A percentile compares a stretch with the other conserved stretches of the same genome.
Evolutionary conservation across 1,284 basidiomycete genomes (phyloP).

Genomic region (Mycosarcoma maydis): DNA sequence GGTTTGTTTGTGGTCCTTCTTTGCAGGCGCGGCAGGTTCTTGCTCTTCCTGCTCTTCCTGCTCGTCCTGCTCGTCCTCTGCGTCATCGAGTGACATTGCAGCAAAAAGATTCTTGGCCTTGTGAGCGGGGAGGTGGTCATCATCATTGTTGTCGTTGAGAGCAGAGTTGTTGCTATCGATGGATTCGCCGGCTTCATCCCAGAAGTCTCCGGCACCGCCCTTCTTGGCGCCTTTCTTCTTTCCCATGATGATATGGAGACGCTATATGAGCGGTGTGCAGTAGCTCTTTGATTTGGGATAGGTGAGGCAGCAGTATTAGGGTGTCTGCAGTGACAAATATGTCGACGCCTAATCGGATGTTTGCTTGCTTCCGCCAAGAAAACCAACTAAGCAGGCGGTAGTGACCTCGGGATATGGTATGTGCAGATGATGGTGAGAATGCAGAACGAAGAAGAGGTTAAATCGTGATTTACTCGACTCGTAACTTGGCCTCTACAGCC

Average conservation of each 20-base stretch:
- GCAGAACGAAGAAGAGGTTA: no score
- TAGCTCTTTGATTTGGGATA: background rate
- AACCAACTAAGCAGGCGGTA: no score
- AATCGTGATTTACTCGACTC: no score
- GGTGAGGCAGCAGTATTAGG: background rate
- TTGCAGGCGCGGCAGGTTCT: conserved; percentile 19
- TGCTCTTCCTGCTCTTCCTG: conserved; percentile 15
- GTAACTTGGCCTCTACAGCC: no score
- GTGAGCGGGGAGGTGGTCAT: conserved; percentile 13
- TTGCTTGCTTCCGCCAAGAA: conserved; percentile 6
- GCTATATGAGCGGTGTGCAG: conserved; percentile 2
- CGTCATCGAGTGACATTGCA: conserved; percentile 45
- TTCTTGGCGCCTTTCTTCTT: conserved; percentile 62
- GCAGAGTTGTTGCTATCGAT: conserved; percentile 35
- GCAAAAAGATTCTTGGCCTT: conserved; percentile 45
- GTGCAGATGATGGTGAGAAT: no score
- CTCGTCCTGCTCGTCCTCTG: conserved; percentile 22
- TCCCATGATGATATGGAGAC: conserved; percentile 47
- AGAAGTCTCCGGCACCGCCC: conserved; percentile 59
- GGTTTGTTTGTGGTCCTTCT: conserved; percentile 34
- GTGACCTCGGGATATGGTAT: no score
- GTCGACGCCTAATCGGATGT: background rate
- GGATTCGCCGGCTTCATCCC: conserved; percentile 57
- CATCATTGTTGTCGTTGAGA: conserved; percentile 10
- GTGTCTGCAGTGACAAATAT: conserved; percentile 11